These are phyloP conservation scores for Scenedesmus sp. DNA, from an alignment of 163 green algal genomes.

Conservation along the genomic window DNA sequence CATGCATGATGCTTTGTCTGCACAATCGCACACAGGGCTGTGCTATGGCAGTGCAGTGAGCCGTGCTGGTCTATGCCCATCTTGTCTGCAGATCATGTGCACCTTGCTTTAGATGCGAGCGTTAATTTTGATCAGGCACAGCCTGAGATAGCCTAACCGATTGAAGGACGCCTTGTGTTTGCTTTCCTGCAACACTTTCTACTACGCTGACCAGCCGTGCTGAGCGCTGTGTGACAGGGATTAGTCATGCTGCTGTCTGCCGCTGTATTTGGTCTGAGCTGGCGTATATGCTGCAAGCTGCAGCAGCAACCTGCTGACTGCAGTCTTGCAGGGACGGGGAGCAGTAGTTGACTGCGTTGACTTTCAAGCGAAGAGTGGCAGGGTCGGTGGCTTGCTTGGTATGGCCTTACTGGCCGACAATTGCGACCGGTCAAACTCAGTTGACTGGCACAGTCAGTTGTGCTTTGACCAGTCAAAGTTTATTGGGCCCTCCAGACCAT, in stretches of 20 bases:
- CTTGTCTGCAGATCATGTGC: not conserved
- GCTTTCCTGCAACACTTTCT: too few relatives aligned
- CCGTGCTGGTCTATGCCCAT: not conserved
- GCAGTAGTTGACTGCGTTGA: not conserved
- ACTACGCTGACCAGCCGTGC: not conserved
- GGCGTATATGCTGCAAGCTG: not conserved
- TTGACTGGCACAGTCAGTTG: not conserved
- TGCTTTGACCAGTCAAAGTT: not conserved
- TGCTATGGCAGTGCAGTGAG: not conserved
- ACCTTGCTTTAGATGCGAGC: not conserved
- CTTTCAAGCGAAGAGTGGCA: not conserved
- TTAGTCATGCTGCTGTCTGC: not conserved
- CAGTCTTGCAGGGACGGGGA: not conserved
- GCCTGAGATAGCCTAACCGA: not conserved
- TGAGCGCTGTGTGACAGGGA: not conserved
- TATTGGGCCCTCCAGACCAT: not conserved
- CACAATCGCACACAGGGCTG: not conserved
- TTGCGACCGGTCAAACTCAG: not conserved
- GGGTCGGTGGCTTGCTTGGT: not conserved
- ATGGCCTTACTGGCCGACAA: not conserved
- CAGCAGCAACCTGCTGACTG: slow-evolving; percentile 6
- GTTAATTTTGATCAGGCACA: not conserved
- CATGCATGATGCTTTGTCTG: not conserved
- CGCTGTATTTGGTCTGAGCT: not conserved
- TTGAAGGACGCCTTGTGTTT: not conserved